Evolutionary conservation across 2,329 filamentous ascomycete genomes (phyloP).

Genomic region (Rhynchosporium graminicola): DNA sequence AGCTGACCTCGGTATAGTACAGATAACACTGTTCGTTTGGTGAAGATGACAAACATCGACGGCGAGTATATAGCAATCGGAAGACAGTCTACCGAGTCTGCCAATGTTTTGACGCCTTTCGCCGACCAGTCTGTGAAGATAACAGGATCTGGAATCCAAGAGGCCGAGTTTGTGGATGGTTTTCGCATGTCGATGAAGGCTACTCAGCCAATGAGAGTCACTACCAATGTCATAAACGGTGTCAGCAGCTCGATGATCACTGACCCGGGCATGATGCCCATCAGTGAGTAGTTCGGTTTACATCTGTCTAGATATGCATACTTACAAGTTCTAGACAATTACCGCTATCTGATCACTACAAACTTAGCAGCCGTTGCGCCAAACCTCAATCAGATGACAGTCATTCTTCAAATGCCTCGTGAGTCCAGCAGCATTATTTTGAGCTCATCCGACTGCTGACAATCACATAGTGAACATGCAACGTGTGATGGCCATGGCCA

Average conservation of each 20-base stretch:
- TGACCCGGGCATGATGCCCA: conserved; percentile 11
- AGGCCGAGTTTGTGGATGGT: conserved; percentile 27
- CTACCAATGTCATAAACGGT: conserved; percentile 23
- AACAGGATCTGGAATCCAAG: conserved; percentile 27
- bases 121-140: conserved; percentile 22
- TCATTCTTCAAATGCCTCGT: conserved; percentile 24
- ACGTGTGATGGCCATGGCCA: conserved; percentile 23
- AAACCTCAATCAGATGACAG: conserved; percentile 25
- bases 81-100: conserved; percentile 24
- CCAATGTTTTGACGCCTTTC: conserved; percentile 24
- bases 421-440: background rate
- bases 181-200: conserved; percentile 27
- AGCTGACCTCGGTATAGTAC: conserved; percentile 9
- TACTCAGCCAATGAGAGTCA: conserved; percentile 24
- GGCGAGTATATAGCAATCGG: conserved; percentile 27
- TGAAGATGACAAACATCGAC: conserved; percentile 25
- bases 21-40: conserved; percentile 24
- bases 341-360: conserved; percentile 24
- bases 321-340: conserved; percentile 22
- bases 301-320: background rate
- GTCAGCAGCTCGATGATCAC: conserved; percentile 18
- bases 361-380: conserved; percentile 24
- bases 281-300: conserved; percentile 19
- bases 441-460: background rate
- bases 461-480: conserved; percentile 20